Conservation (phyloP, 2,329 filamentous ascomycete species). For the Neopestalotiopsis clavispora region DNA sequence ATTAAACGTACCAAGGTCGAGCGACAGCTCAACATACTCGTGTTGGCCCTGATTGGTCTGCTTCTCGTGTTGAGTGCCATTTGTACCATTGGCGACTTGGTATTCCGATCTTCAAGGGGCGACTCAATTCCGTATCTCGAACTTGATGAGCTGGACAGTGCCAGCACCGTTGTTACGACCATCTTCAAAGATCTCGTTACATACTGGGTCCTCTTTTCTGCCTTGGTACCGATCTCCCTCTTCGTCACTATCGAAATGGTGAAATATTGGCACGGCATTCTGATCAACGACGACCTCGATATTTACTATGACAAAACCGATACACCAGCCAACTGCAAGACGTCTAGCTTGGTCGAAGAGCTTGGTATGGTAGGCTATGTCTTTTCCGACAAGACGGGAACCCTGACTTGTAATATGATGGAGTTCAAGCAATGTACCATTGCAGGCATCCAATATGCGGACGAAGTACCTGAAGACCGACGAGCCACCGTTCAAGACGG, state of each 20-base stretch:
- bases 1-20: constrained; percentile 98
- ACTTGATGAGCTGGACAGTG: constrained; percentile 64
- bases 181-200: constrained; percentile 96
- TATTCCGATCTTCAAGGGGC: constrained; percentile 70
- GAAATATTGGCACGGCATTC: constrained; percentile 96
- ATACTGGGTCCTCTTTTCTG: constrained; percentile 98
- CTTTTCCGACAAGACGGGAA: constrained; percentile 97
- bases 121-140: constrained; percentile 74
- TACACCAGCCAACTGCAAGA: constrained; percentile 93
- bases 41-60: constrained; percentile 86
- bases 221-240: constrained; percentile 93
- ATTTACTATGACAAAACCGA: constrained; percentile 97
- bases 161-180: constrained; percentile 65
- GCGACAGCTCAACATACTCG: constrained; percentile 89
- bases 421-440: constrained; percentile 97
- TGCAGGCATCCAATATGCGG: constrained; percentile 90
- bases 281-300: constrained; percentile 96
- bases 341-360: constrained; percentile 95
- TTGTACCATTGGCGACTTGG: constrained; percentile 88
- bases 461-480: constrained; percentile 89
- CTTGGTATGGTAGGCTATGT: constrained; percentile 98
- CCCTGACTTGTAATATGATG: constrained; percentile 98
- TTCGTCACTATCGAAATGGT: constrained; percentile 98
- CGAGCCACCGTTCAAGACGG: constrained; percentile 80
- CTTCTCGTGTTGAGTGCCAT: constrained; percentile 84